Evolutionary conservation across 768 basidiomycete species (phyloP).

Genomic region (Hortiboletus flavorubellus): DNA sequence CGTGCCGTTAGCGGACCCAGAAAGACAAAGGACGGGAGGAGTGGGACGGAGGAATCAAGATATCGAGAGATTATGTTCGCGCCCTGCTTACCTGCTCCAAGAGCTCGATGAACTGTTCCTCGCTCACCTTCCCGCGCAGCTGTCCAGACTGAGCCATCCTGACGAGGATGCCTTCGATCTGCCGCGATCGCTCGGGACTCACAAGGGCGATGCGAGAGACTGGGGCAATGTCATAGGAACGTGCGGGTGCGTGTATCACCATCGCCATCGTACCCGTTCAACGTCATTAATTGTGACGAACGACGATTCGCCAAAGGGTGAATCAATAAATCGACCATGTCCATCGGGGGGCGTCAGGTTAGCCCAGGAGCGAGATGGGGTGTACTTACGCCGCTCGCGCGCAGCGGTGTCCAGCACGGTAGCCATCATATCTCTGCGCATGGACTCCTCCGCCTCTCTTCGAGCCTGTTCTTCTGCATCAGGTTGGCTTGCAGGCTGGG

Average conservation of each 20-base stretch:
- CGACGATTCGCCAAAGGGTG: too few species aligned
- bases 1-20: not conserved
- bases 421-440: constrained; percentile 72
- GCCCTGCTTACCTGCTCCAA: constrained; percentile 67
- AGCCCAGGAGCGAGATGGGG: not conserved
- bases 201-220: constrained; percentile 88
- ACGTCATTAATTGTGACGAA: not conserved
- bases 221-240: constrained; percentile 28
- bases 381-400: constrained; percentile 67
- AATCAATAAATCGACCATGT: not conserved
- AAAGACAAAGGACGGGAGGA: not conserved
- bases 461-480: constrained; percentile 52
- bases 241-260: not conserved
- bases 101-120: constrained; percentile 79
- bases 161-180: constrained; percentile 75
- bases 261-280: not conserved
- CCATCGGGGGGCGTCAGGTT: not conserved
- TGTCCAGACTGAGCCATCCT: constrained; percentile 86
- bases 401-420: constrained; percentile 76
- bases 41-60: not conserved
- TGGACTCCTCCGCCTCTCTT: constrained; percentile 66
- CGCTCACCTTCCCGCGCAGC: constrained; percentile 69
- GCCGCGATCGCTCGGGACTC: constrained; percentile 72
- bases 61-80: not conserved
- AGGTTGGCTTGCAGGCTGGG: constrained; percentile 39